Base-by-base conservation (phyloP, 495 filamentous ascomycete species). In the Tuber umbilicatum region DNA sequence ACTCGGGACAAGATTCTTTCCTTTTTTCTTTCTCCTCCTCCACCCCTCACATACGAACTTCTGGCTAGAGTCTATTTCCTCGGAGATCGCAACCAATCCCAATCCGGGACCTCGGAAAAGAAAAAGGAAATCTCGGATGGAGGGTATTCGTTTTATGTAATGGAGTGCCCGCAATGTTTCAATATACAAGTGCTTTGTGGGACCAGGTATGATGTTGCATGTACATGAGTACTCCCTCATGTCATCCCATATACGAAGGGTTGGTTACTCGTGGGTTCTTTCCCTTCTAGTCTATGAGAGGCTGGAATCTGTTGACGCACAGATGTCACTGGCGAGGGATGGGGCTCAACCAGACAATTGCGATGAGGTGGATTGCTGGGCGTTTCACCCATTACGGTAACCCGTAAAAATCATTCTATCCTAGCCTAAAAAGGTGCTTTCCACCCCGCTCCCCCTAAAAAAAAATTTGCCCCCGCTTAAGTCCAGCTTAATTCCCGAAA, bases 351-450 rank as follows among this genome's bases (percentile, higher is more conserved):
- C 55, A 64, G 55, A 27, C 27, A 35, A 64, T 35, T 35, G 27
- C 27, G 55, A 64, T 64, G 55, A 64, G 55, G 55, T 64, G 12
- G 55, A 35, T 64, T 64, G 27, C 27, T 64, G 55, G 55, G 55
- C 27, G 55, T 64, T 64, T 64, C 55, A 64, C 55, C 55, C 55
- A 64, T 64, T 64, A 35, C 55, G 27, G 55, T 64, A 64, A 64
- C 27, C 55, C 55, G 55, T 35, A 35, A 60, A 60, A 31, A 16
- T 64, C 55, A 17, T 64, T 64, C 31, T 64, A 55, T 27, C 23
- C 23, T 55, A 64, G 5, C n/a, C 55, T 64, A 64, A 64, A 64
- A 64, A 64, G 17, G 31, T 35, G 27, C 27, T 35, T 35, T 64
- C 55, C 27, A 35, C 55, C 55, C 55, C 55, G 55, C 55, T 64